Evolutionary conservation across 257 asterid species (phyloP).

Genomic region (Solanum pinnatisectum): DNA sequence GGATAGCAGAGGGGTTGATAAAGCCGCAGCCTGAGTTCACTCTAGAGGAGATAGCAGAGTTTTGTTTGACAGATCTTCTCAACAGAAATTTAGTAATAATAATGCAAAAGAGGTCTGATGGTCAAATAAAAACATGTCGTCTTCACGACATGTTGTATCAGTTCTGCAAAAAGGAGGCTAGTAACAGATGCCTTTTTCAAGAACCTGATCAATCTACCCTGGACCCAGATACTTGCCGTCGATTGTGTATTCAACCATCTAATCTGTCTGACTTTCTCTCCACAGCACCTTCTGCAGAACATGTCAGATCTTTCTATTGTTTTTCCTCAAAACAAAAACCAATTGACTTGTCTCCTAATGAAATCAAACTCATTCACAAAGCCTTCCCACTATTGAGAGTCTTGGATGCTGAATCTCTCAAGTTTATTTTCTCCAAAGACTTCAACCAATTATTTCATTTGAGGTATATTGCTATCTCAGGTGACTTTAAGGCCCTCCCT

Average conservation of each 20-base stretch:
- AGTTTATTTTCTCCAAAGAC: not conserved
- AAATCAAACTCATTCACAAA: not conserved
- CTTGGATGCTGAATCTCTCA: not conserved
- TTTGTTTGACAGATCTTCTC: constrained; percentile 9
- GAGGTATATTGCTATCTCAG: not conserved
- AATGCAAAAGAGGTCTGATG: not conserved
- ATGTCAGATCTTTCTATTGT: not conserved
- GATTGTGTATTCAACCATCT: not conserved
- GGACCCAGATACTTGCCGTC: not conserved
- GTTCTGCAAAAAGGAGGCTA: constrained; percentile 10
- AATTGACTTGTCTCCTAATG: not conserved
- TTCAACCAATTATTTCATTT: not conserved
- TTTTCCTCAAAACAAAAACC: not conserved
- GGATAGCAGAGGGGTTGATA: constrained; percentile 18
- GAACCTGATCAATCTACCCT: not conserved
- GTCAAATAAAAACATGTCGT: constrained; percentile 9
- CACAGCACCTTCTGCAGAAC: not conserved
- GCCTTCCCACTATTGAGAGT: constrained; percentile 1
- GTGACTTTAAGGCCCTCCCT: not conserved
- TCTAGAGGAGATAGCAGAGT: constrained; percentile 11
- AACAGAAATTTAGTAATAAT: constrained; percentile 16
- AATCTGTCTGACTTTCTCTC: not conserved
- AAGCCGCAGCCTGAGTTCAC: not conserved
- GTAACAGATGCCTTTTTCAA: not conserved
- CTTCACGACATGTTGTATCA: constrained; percentile 6